These are phyloP conservation scores for Colletotrichum sp. DNA, from an alignment of 2,329 filamentous ascomycete species.

Conservation along the genomic window DNA sequence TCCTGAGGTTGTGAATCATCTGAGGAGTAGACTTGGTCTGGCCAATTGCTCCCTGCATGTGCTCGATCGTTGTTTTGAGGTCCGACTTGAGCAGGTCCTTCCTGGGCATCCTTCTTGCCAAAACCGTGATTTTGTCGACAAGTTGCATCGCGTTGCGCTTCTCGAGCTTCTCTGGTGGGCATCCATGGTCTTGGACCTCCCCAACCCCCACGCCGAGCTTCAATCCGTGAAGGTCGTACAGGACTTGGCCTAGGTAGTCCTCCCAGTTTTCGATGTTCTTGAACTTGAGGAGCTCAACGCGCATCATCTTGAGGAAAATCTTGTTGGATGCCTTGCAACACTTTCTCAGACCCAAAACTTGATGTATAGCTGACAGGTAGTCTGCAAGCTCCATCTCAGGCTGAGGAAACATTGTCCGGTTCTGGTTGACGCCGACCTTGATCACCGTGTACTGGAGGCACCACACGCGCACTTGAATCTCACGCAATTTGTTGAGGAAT, in stretches of 20 bases:
- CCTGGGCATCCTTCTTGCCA: conserved; percentile 84
- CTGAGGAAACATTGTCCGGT: conserved; percentile 66
- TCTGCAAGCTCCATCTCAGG: conserved; percentile 78
- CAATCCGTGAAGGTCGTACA: conserved; percentile 83
- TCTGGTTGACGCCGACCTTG: conserved; percentile 75
- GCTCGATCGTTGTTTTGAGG: conserved; percentile 87
- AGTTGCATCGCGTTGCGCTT: conserved; percentile 80
- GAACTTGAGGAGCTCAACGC: conserved; percentile 80
- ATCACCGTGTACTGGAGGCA: conserved; percentile 83
- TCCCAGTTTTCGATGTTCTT: conserved; percentile 83
- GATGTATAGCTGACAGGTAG: conserved; percentile 81
- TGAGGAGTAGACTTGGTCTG: conserved; percentile 78
- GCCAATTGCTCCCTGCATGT: conserved; percentile 87
- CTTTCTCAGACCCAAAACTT: conserved; percentile 81
- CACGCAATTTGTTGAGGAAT: conserved; percentile 75
- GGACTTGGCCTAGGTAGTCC: conserved; percentile 82
- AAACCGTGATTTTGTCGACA: conserved; percentile 81
- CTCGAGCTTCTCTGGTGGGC: conserved; percentile 78
- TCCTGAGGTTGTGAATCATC: conserved; percentile 85
- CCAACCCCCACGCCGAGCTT: conserved; percentile 74
- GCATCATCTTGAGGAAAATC: conserved; percentile 87
- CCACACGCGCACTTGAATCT: conserved; percentile 89
- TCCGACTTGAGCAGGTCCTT: conserved; percentile 93
- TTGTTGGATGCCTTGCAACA: conserved; percentile 88
- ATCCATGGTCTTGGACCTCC: conserved; percentile 80